Base-by-base conservation (phyloP, 1,284 basidiomycete species). In the Heliocybe sulcata region DNA sequence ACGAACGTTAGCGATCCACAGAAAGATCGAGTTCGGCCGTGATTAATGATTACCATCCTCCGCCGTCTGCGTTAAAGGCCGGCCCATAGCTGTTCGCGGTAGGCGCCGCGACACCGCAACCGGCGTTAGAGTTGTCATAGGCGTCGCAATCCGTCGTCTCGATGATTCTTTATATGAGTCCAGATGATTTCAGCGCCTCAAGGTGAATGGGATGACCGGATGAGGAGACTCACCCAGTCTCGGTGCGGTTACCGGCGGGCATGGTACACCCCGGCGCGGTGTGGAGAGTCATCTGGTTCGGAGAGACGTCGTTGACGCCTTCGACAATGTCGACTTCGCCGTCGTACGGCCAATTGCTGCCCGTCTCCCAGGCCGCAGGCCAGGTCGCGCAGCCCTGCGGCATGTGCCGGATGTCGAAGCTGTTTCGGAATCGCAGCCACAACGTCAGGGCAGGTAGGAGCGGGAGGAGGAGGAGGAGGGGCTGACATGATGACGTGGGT, bases 71-170 rank as follows among this genome's bases (percentile, higher is more conserved):
- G 65, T 88, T 87, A 71, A 86, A 83, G 9, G 68, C 60, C 14
- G 81, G 78, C 2, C 84, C 84, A 60, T 76, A 84, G 60, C 74
- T 79, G 33, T 74, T 67, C 1, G 68, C 54, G 22, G 67, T 65
- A 1, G 72, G 72, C 49, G 80, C 71, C 47, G 68, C 64, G 29
- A 87, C 83, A 3, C 80, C 80, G 61, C 87, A 90, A 0, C 86
- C 86, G 1, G 76, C 64, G 65, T 89, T 87, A 38, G 71, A 73
- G 61, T 82, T 81, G 26, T 73, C 73, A 45, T 65, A 63, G 12
- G 74, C 72, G 58, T 81, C 71, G 63, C 84, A 87, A 1, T 63
- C 60, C 8, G 72, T 55, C 2, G 71, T 68, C 23, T 76, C 77
- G 53, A 19, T 22, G 3, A 47, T 29, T 31, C 35, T 1, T n/a